Conservation (phyloP, 225 moss, liverwort and hornwort genomes). For the Rhytidiadelphus loreus region DNA sequence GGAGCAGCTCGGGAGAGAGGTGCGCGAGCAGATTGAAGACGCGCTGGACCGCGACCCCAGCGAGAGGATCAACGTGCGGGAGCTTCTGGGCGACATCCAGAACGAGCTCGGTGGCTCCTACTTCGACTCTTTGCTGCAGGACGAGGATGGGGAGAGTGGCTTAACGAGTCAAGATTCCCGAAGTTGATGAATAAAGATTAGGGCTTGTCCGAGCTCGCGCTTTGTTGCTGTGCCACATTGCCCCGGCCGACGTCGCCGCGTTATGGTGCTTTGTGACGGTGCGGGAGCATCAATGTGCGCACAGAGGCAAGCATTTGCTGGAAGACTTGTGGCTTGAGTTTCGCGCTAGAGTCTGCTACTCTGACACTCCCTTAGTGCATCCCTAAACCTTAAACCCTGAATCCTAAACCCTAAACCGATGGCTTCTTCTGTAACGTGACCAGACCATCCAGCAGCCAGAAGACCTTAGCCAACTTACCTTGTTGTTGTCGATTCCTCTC, state of each 20-base stretch:
- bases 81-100: constrained; percentile 42
- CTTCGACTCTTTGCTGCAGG: constrained; percentile 32
- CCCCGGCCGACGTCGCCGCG: neutral
- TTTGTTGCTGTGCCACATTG: neutral
- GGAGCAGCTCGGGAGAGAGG: constrained; percentile 36
- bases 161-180: constrained; percentile 36
- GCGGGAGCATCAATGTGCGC: neutral
- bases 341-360: neutral
- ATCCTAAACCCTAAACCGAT: neutral
- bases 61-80: constrained; percentile 38
- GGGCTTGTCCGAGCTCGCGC: neutral
- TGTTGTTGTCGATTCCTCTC: neutral
- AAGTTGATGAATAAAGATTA: neutral
- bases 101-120: constrained; percentile 43
- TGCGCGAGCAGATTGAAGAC: constrained; percentile 34
- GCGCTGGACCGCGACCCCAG: constrained; percentile 31
- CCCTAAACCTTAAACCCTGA: neutral
- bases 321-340: neutral
- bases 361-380: neutral
- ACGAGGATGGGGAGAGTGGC: constrained; percentile 39
- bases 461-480: neutral
- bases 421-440: neutral
- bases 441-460: neutral
- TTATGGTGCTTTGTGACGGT: neutral
- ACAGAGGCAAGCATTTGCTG: neutral